phyloP scores from a whole-genome alignment of 805 yeast genomes.

The Lipomyces yamanashiensis region DNA sequence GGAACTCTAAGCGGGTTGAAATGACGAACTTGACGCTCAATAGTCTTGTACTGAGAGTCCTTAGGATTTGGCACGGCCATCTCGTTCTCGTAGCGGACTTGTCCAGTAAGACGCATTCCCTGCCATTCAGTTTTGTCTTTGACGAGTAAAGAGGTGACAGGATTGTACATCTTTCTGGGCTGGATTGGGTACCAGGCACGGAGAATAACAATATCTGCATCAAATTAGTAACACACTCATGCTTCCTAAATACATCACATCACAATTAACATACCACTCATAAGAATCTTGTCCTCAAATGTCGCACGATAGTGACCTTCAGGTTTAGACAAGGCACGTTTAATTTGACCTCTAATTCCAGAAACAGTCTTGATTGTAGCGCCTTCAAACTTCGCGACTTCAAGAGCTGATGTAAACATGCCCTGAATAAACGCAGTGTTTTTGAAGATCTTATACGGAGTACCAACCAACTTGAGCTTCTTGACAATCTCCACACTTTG shows the following conservation, averaged over 20 bases:
- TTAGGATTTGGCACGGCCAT: constrained; percentile 64
- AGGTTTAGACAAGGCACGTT: constrained; percentile 89
- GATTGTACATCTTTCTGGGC: constrained; percentile 89
- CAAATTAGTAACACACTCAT: neutral
- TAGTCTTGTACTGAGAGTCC: constrained; percentile 62
- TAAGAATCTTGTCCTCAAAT: constrained; percentile 89
- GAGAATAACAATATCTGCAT: constrained; percentile 74
- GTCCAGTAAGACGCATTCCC: constrained; percentile 96
- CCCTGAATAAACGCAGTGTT: constrained; percentile 97
- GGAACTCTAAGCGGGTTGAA: constrained; percentile 92
- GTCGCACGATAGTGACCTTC: constrained; percentile 97
- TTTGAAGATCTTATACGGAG: constrained; percentile 89
- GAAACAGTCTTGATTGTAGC: constrained; percentile 96
- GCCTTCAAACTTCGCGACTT: constrained; percentile 97
- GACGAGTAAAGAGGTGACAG: constrained; percentile 87
- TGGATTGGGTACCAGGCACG: constrained; percentile 97
- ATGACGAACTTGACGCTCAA: constrained; percentile 81
- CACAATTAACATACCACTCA: constrained; percentile 53
- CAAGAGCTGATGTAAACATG: constrained; percentile 90
- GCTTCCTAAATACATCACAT: neutral
- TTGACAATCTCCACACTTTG: constrained; percentile 88
- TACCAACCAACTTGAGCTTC: constrained; percentile 91
- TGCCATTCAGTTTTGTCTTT: constrained; percentile 84
- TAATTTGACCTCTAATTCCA: constrained; percentile 97
- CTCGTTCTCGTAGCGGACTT: constrained; percentile 77